Base-by-base conservation (phyloP, 1,284 basidiomycete genomes). In the Paramarasmius palmivorus region DNA sequence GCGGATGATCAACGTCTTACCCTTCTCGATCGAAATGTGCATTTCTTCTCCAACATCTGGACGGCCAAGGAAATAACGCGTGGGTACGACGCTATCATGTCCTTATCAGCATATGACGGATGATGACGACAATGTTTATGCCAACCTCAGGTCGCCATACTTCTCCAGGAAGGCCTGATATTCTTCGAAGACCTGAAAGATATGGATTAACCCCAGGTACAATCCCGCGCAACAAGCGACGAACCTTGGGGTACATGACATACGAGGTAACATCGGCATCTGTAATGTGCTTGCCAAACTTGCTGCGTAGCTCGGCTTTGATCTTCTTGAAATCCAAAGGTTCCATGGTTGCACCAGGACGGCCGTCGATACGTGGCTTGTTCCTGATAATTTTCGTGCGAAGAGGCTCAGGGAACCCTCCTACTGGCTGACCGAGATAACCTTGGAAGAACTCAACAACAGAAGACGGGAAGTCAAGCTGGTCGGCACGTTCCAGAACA, bases 381-480 rank as follows among this genome's bases (percentile, higher is more conserved):
- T 95, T 88, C 65, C 97, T 89, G 69, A 99, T 98, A 66, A 99
- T 85, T 64, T 90, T 84, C 62, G 87, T 83, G 60, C 97, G 91
- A 59, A 99, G 77, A 32, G 94, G 93, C 73, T 99, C 97, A 56
- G 97, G 97, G 92, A 99, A 99, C 48, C 97, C 97, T 67, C 95
- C 96, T 67, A 93, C 88, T 52, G 95, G 95, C 69, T 96, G 93
- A 47, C 96, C 96, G 58, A 99, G 90, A 74, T 94, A 96, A 41
- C 97, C 97, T 69, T 95, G 93, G 92, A 95, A 95, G 81, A 95
- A 96, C 66, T 95, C 93, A 54, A 95, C 92, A 52, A 95, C 93
- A 23, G 93, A 95, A 10, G 92, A 93, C 12, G 97, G 97, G 88
- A 99, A 98, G 76, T 99, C 97, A 62, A 99, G 87, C 58, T 86